These are phyloP conservation scores for Colletotrichum scovillei DNA, from an alignment of 2,329 filamentous ascomycete species.

Conservation along the genomic window DNA sequence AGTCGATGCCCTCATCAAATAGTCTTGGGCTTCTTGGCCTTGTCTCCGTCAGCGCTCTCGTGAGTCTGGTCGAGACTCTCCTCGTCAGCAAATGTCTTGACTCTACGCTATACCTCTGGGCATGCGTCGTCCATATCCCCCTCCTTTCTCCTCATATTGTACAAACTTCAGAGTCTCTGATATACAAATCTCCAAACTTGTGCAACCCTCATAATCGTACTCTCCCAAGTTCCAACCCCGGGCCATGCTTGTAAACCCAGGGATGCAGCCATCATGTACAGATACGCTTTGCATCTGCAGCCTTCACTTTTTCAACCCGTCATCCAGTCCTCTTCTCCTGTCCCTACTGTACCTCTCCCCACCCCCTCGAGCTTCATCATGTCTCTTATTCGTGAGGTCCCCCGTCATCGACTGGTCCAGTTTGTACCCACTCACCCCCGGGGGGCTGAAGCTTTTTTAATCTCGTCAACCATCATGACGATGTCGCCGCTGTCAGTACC, in stretches of 20 bases:
- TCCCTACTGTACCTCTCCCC: not conserved
- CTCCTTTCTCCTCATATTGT: not conserved
- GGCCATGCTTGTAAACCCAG: not conserved
- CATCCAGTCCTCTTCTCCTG: conserved; percentile 7
- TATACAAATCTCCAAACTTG: not conserved
- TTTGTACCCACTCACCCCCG: conserved; percentile 1
- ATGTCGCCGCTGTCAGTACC: not conserved
- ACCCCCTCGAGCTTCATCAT: not conserved
- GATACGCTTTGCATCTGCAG: conserved; percentile 28
- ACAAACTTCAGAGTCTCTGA: not conserved
- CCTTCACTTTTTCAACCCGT: conserved; percentile 15
- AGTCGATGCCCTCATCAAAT: not conserved
- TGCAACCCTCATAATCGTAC: not conserved
- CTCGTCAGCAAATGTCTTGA: conserved; percentile 13
- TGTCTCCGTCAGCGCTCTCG: not conserved
- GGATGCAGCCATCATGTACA: conserved; percentile 10
- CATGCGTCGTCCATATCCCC: conserved; percentile 6
- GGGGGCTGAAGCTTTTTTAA: conserved; percentile 16
- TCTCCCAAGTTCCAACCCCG: not conserved
- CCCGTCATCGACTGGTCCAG: conserved; percentile 9
- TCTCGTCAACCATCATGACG: conserved; percentile 6
- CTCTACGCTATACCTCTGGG: conserved; percentile 21
- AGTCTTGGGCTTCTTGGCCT: conserved; percentile 4
- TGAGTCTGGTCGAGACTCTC: not conserved
- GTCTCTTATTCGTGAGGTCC: not conserved